phyloP scores from a whole-genome alignment of 2,329 filamentous ascomycete genomes.

The Penicillium olsonii region DNA sequence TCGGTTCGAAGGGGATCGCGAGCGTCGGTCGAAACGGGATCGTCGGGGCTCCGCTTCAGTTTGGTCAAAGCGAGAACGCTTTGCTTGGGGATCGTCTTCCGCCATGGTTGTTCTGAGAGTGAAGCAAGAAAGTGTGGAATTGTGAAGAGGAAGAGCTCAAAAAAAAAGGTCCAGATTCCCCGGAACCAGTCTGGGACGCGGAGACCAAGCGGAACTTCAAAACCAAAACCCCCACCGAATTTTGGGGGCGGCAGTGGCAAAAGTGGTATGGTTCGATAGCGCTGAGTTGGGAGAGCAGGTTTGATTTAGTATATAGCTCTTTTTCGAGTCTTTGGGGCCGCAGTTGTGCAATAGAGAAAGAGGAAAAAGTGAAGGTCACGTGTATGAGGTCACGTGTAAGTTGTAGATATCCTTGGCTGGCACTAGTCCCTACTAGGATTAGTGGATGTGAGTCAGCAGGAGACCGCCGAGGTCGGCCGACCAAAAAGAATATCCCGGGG shows the following conservation, averaged over 20 bases:
- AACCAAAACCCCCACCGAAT: too few relatives aligned
- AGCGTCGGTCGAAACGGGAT: constrained; percentile 89
- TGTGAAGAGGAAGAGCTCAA: constrained; percentile 8
- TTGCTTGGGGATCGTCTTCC: constrained; percentile 72
- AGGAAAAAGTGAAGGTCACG: background rate
- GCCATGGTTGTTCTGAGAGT: constrained; percentile 58
- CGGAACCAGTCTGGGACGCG: constrained; percentile 24
- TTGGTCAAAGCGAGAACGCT: constrained; percentile 93
- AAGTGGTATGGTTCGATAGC: too few relatives aligned
- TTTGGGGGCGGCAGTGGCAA: too few relatives aligned
- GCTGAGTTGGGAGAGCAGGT: background rate
- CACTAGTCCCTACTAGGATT: constrained; percentile 9
- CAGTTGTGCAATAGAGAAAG: background rate
- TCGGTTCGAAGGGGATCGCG: constrained; percentile 73
- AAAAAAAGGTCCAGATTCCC: constrained; percentile 12
- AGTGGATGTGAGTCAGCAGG: constrained; percentile 40
- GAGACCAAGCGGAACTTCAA: constrained; percentile 17
- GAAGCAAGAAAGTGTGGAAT: background rate
- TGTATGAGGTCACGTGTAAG: constrained; percentile 17
- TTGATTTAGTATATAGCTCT: background rate
- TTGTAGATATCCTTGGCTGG: background rate
- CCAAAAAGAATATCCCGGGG: constrained; percentile 26
- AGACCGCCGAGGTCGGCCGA: constrained; percentile 38
- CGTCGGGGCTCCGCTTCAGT: constrained; percentile 78
- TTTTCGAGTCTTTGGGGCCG: background rate